A percentile compares a stretch with the other conserved stretches of the same genome.
Evolutionary conservation across 2,329 filamentous ascomycete genomes (phyloP).

Genomic region (Drechslerella coelobrocha): DNA sequence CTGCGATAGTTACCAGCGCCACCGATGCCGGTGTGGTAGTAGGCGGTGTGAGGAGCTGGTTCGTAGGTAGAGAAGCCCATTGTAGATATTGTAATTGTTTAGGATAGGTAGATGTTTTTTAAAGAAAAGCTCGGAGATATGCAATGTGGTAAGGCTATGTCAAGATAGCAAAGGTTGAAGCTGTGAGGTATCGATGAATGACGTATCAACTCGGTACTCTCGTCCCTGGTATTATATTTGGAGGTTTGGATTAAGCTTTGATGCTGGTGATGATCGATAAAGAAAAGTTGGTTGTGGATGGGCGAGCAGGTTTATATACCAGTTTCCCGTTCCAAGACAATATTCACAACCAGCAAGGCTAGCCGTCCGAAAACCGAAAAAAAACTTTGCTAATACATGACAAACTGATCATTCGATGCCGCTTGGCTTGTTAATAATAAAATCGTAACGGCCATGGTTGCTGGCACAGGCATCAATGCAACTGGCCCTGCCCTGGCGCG

Average conservation of each 20-base stretch:
- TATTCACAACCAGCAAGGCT: conserved; percentile 13
- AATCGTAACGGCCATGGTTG: conserved; percentile 29
- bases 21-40: conserved; percentile 62
- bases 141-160: conserved; percentile 3
- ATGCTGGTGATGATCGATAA: conserved; percentile 48
- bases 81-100: conserved; percentile 45
- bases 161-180: conserved; percentile 21
- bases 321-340: conserved; percentile 36
- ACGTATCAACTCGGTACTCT: not conserved
- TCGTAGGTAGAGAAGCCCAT: conserved; percentile 63
- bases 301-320: conserved; percentile 48
- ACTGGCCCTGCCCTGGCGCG: conserved; percentile 45
- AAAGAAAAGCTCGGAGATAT: conserved; percentile 9
- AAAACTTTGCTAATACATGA: conserved; percentile 40
- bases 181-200: conserved; percentile 1
- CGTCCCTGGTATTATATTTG: not conserved
- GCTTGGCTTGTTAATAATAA: conserved; percentile 44
- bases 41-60: conserved; percentile 60
- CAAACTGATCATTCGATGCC: conserved; percentile 43
- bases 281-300: conserved; percentile 25
- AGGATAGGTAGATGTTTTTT: conserved; percentile 27
- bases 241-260: conserved; percentile 8
- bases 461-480: conserved; percentile 47
- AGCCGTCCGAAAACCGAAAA: conserved; percentile 8
- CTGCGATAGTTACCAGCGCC: conserved; percentile 65